phyloP scores from a whole-genome alignment of 1,284 basidiomycete species.

The Ustilago xerochloae region DNA sequence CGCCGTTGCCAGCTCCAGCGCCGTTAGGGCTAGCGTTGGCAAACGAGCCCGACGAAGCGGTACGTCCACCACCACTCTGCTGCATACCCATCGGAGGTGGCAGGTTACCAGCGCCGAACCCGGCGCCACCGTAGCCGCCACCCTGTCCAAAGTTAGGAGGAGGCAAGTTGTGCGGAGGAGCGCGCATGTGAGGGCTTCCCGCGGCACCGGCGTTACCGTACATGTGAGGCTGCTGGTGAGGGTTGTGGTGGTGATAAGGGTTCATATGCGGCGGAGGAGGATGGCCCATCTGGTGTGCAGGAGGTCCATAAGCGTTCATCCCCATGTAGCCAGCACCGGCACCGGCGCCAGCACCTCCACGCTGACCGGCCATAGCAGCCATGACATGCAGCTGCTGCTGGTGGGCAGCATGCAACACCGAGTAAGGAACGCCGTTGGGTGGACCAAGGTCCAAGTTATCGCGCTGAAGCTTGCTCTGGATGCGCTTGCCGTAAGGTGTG shows the following conservation, averaged over 20 bases:
- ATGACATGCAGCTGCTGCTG: slow-evolving; percentile 58
- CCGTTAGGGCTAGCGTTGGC: neutral
- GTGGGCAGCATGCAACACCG: slow-evolving; percentile 54
- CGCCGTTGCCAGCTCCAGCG: slow-evolving; percentile 6
- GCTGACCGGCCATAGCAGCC: slow-evolving; percentile 38
- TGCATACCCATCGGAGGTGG: slow-evolving; percentile 24
- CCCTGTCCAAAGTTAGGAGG: slow-evolving; percentile 27
- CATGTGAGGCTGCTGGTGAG: slow-evolving; percentile 19
- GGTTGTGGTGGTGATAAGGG: slow-evolving; percentile 7
- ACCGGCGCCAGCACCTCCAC: neutral
- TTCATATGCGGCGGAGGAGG: slow-evolving; percentile 5
- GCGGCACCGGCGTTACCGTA: slow-evolving; percentile 5
- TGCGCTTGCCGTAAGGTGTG: slow-evolving; percentile 68
- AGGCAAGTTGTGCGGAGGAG: slow-evolving; percentile 14
- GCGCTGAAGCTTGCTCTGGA: slow-evolving; percentile 67
- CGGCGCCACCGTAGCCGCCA: slow-evolving; percentile 5
- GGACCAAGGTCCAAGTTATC: slow-evolving; percentile 60
- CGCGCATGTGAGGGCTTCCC: slow-evolving; percentile 10
- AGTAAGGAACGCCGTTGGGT: slow-evolving; percentile 53
- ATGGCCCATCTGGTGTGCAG: slow-evolving; percentile 11
- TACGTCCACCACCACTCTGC: slow-evolving; percentile 1
- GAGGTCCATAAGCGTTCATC: slow-evolving; percentile 20
- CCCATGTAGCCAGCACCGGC: slow-evolving; percentile 22
- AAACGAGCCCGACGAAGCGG: neutral
- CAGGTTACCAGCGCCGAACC: too few relatives aligned